These are phyloP conservation scores for Zygoascus tannicola DNA, from an alignment of 805 yeast genomes.

Conservation along the genomic window DNA sequence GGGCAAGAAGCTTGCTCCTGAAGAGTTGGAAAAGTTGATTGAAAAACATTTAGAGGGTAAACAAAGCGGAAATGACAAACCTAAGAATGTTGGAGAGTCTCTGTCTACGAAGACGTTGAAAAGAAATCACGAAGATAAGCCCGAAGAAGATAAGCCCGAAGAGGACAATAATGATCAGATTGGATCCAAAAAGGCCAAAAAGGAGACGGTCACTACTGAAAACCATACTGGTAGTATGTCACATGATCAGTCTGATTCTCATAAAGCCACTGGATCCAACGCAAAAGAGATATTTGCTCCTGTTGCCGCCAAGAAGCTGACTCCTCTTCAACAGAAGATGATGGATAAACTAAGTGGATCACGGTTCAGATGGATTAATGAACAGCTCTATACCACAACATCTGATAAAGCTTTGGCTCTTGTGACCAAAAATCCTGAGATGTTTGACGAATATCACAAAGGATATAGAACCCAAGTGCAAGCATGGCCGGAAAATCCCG, in stretches of 20 bases:
- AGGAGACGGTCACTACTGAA: slow-evolving; percentile 1
- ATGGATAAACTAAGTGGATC: slow-evolving; percentile 91
- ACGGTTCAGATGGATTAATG: slow-evolving; percentile 96
- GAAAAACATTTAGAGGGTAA: slow-evolving; percentile 13
- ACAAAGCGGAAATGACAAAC: slow-evolving; percentile 4
- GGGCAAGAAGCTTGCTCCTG: slow-evolving; percentile 20
- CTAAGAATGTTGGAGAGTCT: slow-evolving; percentile 13
- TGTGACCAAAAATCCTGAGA: slow-evolving; percentile 69
- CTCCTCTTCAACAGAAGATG: slow-evolving; percentile 72
- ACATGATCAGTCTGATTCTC: not conserved
- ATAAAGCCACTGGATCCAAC: not conserved
- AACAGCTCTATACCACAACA: slow-evolving; percentile 81
- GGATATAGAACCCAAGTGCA: slow-evolving; percentile 95
- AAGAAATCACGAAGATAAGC: slow-evolving; percentile 10
- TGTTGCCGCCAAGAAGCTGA: slow-evolving; percentile 14
- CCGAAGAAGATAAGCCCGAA: slow-evolving; percentile 13
- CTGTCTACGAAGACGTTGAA: slow-evolving; percentile 13
- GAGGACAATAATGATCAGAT: slow-evolving; percentile 15
- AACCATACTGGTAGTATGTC: not conserved
- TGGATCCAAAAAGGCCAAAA: slow-evolving; percentile 9
- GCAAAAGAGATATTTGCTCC: not conserved
- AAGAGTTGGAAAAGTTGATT: slow-evolving; percentile 14
- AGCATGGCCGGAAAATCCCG: slow-evolving; percentile 98
- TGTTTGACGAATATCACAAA: slow-evolving; percentile 89
- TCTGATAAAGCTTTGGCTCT: slow-evolving; percentile 69